phyloP scores from a whole-genome alignment of 1,284 basidiomycete genomes.

The Singerocomus rubriflavus region DNA sequence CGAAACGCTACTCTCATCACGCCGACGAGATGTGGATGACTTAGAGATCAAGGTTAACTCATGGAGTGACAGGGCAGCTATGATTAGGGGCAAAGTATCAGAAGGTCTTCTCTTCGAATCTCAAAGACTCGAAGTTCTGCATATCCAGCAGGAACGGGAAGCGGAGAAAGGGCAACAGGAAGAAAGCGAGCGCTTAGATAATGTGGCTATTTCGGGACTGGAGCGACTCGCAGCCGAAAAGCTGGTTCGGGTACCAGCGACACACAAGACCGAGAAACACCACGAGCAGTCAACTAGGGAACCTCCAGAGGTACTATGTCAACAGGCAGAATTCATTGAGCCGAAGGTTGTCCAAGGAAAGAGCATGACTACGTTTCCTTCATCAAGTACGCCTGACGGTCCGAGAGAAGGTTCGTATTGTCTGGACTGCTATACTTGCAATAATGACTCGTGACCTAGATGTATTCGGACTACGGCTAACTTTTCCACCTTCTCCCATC shows the following conservation, averaged over 20 bases:
- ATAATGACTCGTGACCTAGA: slow-evolving; percentile 37
- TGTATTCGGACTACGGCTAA: slow-evolving; percentile 50
- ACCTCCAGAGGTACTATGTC: slow-evolving; percentile 17
- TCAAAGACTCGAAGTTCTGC: slow-evolving; percentile 31
- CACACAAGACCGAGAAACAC: slow-evolving; percentile 11
- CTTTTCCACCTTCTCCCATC: slow-evolving; percentile 32
- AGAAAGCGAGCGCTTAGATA: slow-evolving; percentile 28
- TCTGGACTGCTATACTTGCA: slow-evolving; percentile 1
- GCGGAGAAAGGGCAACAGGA: slow-evolving; percentile 31
- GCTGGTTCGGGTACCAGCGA: slow-evolving; percentile 25
- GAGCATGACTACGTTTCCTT: not conserved
- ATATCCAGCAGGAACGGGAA: slow-evolving; percentile 22
- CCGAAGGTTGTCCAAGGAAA: slow-evolving; percentile 4
- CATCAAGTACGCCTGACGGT: not conserved
- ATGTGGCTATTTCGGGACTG: slow-evolving; percentile 23
- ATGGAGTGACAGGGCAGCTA: slow-evolving; percentile 45
- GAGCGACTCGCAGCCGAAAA: slow-evolving; percentile 27
- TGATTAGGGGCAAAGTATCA: slow-evolving; percentile 38
- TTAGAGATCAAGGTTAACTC: slow-evolving; percentile 45
- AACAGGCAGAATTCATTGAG: slow-evolving; percentile 18
- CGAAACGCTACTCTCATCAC: slow-evolving; percentile 44
- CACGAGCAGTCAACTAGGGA: slow-evolving; percentile 32
- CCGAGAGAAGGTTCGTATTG: slow-evolving; percentile 27
- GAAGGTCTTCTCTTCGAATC: slow-evolving; percentile 37
- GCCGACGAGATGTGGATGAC: slow-evolving; percentile 48